A percentile compares a stretch with the other conserved stretches of the same genome.
Evolutionary conservation across 192 early-diverging fungal genomes (phyloP).

Genomic region (Chytriomyces confervae): DNA sequence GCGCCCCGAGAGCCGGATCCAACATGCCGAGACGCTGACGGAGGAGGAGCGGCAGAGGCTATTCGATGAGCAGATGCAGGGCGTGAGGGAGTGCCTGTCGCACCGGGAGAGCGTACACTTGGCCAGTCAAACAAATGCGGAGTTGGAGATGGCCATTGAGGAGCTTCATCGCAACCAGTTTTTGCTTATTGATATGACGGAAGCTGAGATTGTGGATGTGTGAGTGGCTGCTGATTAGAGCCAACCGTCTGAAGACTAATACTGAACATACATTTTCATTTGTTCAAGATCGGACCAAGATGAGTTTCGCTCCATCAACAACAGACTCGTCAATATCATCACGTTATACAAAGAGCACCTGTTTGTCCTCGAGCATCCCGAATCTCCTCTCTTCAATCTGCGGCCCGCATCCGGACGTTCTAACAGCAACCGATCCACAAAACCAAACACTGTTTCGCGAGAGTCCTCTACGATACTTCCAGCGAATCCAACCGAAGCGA

Average conservation of each 20-base stretch:
- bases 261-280: too few species aligned
- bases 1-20: constrained; percentile 50
- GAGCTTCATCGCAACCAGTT: constrained; percentile 54
- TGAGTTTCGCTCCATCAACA: constrained; percentile 45
- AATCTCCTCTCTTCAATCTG: not conserved
- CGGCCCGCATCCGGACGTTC: not conserved
- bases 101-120: constrained; percentile 49
- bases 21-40: constrained; percentile 43
- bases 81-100: constrained; percentile 47
- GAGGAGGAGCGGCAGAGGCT: constrained; percentile 55
- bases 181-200: constrained; percentile 54
- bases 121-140: constrained; percentile 38
- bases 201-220: constrained; percentile 58
- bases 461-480: not conserved
- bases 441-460: too few species aligned
- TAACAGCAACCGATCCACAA: too few species aligned
- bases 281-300: constrained; percentile 48
- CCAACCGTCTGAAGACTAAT: not conserved
- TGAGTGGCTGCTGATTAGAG: constrained; percentile 8
- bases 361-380: constrained; percentile 22
- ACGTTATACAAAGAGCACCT: constrained; percentile 59
- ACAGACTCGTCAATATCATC: constrained; percentile 54
- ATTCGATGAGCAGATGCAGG: constrained; percentile 50
- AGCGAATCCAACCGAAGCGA: not conserved
- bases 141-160: constrained; percentile 49